Percentiles rank a stretch among this genome's conserved stretches.
phyloP scores from a whole-genome alignment of 169 alveolate genomes.

The Eimeria maxima region DNA sequence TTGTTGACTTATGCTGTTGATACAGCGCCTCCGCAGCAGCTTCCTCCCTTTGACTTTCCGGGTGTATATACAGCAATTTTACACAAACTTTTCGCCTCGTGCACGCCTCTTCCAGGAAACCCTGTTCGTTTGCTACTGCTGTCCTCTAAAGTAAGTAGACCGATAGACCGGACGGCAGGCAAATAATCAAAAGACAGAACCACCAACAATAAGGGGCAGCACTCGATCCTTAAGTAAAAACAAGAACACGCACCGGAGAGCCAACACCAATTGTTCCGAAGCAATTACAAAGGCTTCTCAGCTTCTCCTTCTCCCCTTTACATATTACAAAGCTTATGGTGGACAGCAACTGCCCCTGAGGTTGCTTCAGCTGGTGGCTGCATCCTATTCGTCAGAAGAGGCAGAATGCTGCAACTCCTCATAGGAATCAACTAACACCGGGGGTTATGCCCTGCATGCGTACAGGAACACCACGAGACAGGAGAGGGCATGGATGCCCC shows the following conservation, averaged over 20 bases:
- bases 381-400: background rate
- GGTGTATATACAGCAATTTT: background rate
- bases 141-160: slow-evolving; percentile 1
- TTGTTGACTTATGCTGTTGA: slow-evolving; percentile 19
- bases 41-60: background rate
- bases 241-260: background rate
- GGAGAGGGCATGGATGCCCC: background rate
- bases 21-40: slow-evolving; percentile 39
- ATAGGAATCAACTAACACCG: background rate
- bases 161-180: background rate
- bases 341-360: background rate
- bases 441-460: background rate
- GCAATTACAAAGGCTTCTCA: background rate
- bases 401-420: background rate
- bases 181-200: background rate
- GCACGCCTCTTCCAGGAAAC: slow-evolving; percentile 4
- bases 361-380: background rate
- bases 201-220: background rate
- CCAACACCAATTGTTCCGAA: background rate
- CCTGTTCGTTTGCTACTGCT: slow-evolving; percentile 6
- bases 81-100: background rate
- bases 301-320: background rate
- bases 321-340: background rate
- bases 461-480: background rate
- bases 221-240: background rate